Evolutionary conservation across 768 basidiomycete species (phyloP), one percentile per base, ranked within the genome.

Genomic region (Suillus variegatus): DNA sequence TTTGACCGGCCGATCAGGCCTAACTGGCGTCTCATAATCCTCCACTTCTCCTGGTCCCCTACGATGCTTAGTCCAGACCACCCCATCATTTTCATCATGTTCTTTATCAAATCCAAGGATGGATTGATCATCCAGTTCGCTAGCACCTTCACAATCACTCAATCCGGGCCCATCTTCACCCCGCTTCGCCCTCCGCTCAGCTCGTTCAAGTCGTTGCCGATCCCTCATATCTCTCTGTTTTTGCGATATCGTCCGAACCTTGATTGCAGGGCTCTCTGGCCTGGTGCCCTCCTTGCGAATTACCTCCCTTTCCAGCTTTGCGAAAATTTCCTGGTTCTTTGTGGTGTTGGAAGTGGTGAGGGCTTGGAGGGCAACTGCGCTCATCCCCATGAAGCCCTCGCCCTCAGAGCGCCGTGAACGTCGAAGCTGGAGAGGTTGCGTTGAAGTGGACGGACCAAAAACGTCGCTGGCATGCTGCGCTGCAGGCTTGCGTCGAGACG

Each of bases 11-110:
- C 78, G 76, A 35, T 78, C 77, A 43, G 79, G 76, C 68, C 78
- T 78, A 54, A 83, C 79, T 3, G 92, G 91, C 13, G 90, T 91
- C 70, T 84, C 82, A 69, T 92, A 93, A 65, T 92, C 92, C 69
- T 89, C 92, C 35, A 93, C 91, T 32, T 95, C 93, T 2, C 93
- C 93, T 5, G 92, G 85, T 2, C 88, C 93, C 70, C 87, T 79
- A 61, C 74, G 77, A 77, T 93, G 90, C 66, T 75, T 77, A 62
- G 67, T 62, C 60, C 58, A 62, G 65, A 67, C 52, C 66, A 77
- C 67, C 35, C 66, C 68, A 58, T 70, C 72, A 41, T 70, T 70
- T 68, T 74, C 77, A 41, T 74, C 78, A 43, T 65, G 67, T 25
- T 65, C 70, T 25, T 32, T 49, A 54, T 47, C 62, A 47, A 14